phyloP scores from a whole-genome alignment of 1,139 yeast genomes.

The Zygosaccharomyces pseudobailii region DNA sequence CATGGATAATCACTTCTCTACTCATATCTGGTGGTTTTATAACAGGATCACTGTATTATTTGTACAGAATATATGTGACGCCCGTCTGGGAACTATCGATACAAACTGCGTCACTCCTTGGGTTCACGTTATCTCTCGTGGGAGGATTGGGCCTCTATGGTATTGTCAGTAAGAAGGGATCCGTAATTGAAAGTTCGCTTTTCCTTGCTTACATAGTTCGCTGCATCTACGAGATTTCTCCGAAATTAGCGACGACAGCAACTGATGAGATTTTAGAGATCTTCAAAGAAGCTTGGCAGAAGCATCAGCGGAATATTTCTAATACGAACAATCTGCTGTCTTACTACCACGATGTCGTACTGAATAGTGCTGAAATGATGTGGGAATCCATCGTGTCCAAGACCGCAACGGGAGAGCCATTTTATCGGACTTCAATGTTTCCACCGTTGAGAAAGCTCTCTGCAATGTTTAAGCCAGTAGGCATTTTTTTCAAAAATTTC shows the following conservation, averaged over 20 bases:
- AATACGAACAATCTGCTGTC: slow-evolving; percentile 29
- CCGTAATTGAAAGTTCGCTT: slow-evolving; percentile 82
- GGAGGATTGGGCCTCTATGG: slow-evolving; percentile 77
- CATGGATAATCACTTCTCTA: slow-evolving; percentile 75
- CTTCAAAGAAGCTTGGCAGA: slow-evolving; percentile 36
- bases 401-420: slow-evolving; percentile 19
- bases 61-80: slow-evolving; percentile 77
- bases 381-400: slow-evolving; percentile 25
- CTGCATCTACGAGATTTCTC: slow-evolving; percentile 86
- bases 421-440: slow-evolving; percentile 23
- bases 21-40: slow-evolving; percentile 70
- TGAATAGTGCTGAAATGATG: slow-evolving; percentile 23
- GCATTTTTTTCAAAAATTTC: slow-evolving; percentile 42
- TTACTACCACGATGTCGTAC: slow-evolving; percentile 24
- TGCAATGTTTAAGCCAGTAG: slow-evolving; percentile 38
- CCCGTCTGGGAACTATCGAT: slow-evolving; percentile 62
- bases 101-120: slow-evolving; percentile 75
- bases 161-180: slow-evolving; percentile 74
- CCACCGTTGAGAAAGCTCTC: slow-evolving; percentile 23
- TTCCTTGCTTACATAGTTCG: slow-evolving; percentile 87
- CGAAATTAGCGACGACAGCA: slow-evolving; percentile 56
- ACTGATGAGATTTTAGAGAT: slow-evolving; percentile 38
- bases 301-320: slow-evolving; percentile 27
- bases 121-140: slow-evolving; percentile 76
- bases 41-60: slow-evolving; percentile 70